These are phyloP conservation scores for Solanum acaule DNA, from an alignment of 257 asterid genomes.

Conservation along the genomic window DNA sequence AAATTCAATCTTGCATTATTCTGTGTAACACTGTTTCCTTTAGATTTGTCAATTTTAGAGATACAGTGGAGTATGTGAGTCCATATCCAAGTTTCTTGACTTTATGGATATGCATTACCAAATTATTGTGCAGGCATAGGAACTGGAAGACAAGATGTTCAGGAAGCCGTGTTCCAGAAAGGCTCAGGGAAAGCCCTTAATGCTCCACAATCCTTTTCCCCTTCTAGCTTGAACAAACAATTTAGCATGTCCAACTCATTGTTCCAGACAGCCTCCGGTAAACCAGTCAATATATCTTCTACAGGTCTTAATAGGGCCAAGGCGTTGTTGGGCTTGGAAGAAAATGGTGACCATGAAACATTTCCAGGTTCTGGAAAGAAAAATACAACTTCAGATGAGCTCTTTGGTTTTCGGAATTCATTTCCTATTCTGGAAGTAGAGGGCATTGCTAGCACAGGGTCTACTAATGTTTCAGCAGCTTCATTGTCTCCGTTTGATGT, in stretches of 20 bases:
- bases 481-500: conserved; percentile 17
- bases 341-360: conserved; percentile 25
- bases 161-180: conserved; percentile 53
- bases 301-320: conserved; percentile 80
- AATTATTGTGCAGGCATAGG: conserved; percentile 33
- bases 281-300: conserved; percentile 57
- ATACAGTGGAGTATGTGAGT: neutral
- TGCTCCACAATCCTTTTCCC: conserved; percentile 14
- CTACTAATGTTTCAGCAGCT: conserved; percentile 21
- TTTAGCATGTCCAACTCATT: conserved; percentile 9
- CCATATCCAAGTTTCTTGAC: neutral
- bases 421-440: conserved; percentile 11
- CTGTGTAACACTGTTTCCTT: neutral
- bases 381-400: conserved; percentile 15
- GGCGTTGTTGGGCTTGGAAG: conserved; percentile 56
- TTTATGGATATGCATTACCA: neutral
- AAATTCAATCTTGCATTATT: neutral
- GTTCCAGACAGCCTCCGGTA: conserved; percentile 59
- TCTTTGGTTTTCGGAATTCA: conserved; percentile 14
- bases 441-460: conserved; percentile 8
- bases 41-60: neutral
- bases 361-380: conserved; percentile 24
- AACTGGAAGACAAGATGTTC: conserved; percentile 26
- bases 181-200: conserved; percentile 46
- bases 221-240: neutral